phyloP scores from a whole-genome alignment of 495 filamentous ascomycete genomes.

The Aspergillus haitiensis region DNA sequence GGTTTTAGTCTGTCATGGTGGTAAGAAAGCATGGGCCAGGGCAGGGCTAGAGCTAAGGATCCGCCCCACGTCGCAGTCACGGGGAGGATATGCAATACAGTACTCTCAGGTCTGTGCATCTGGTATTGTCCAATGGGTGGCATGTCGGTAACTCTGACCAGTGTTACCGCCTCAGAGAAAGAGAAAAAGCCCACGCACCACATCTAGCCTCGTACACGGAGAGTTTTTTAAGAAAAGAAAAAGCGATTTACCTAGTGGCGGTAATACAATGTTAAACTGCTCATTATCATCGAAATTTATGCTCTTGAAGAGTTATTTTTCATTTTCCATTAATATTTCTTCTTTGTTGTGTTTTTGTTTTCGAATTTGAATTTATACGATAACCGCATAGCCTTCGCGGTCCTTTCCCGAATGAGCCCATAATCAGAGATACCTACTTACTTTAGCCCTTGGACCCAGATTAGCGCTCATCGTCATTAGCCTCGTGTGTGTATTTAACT shows the following conservation, averaged over 20 bases:
- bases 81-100: constrained; percentile 14
- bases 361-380: neutral
- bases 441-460: neutral
- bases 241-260: neutral
- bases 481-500: neutral
- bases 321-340: neutral
- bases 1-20: neutral
- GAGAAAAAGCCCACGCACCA: constrained; percentile 16
- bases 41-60: constrained; percentile 25
- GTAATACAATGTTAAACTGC: neutral
- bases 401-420: neutral
- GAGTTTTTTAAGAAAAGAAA: neutral
- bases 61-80: constrained; percentile 22
- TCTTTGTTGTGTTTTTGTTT: neutral
- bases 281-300: neutral
- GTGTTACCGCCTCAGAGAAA: constrained; percentile 3
- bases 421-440: neutral
- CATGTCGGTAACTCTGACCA: neutral
- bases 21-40: constrained; percentile 27
- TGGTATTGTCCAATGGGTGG: constrained; percentile 7
- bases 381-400: neutral
- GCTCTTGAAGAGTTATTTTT: too few relatives aligned
- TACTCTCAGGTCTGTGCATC: constrained; percentile 19
- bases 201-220: neutral
- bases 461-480: constrained; percentile 3